Evolutionary conservation across 176 grass and related monocot species (phyloP).

Genomic region (Ensete ventricosum): DNA sequence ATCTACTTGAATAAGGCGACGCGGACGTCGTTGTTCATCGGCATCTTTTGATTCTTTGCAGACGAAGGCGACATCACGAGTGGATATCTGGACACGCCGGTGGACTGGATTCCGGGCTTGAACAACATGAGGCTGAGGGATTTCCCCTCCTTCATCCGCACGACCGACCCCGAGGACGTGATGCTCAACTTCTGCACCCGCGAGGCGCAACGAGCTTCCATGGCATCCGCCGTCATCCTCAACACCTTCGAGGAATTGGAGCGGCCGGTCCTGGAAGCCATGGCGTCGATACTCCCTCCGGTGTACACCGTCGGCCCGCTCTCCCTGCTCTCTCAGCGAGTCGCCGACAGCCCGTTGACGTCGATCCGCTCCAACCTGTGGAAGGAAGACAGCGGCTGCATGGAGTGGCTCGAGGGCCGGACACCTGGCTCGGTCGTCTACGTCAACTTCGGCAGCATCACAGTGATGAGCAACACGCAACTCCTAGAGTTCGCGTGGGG

Average conservation of each 20-base stretch:
- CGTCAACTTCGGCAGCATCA: conserved; percentile 64
- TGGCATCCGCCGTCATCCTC: not conserved
- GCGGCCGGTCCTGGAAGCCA: conserved; percentile 1
- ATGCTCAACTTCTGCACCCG: not conserved
- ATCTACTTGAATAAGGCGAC: too few relatives aligned
- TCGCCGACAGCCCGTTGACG: not conserved
- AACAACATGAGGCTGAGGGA: conserved; percentile 14
- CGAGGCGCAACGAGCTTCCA: not conserved
- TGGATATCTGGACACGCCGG: not conserved
- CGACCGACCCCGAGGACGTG: not conserved
- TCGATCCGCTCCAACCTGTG: conserved; percentile 12
- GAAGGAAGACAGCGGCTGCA: conserved; percentile 5
- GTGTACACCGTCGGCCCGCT: conserved; percentile 4
- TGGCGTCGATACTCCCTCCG: not conserved
- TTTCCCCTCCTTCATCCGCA: not conserved
- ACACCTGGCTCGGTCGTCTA: conserved; percentile 35
- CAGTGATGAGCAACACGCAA: conserved; percentile 28
- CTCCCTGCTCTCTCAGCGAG: not conserved
- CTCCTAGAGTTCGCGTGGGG: conserved; percentile 52
- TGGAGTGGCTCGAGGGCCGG: conserved; percentile 12
- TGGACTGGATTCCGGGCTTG: conserved; percentile 6
- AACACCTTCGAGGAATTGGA: conserved; percentile 10
- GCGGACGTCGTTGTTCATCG: too few relatives aligned
- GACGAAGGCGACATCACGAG: not conserved
- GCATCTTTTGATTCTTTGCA: not conserved